Evolutionary conservation across 768 basidiomycete species (phyloP), one percentile per base, ranked within the genome.

Genomic region (Boletus subparvulus): DNA sequence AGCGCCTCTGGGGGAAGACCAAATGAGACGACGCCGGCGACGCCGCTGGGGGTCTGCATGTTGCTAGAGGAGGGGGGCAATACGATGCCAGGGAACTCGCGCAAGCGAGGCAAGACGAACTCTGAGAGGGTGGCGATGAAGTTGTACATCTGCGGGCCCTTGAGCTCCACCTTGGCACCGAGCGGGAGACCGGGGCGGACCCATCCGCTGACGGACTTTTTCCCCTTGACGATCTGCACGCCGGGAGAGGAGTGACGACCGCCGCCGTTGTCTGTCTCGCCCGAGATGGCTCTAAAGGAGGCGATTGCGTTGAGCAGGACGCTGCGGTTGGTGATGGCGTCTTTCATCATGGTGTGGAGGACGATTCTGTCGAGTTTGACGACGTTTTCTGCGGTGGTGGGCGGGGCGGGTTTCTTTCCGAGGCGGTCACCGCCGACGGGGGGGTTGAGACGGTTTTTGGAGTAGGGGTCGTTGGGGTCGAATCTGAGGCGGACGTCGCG

Each of bases 61-160:
- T 82, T 85, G n/a, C 83, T 79, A 1, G 85, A 86, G 13, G 85
- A 76, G 6, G 87, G 82, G n/a, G 92, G 92, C 19, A 99, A 77
- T 5, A 83, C 71, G 61, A 99, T 68, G 30, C 96, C 97, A 12
- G 80, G 78, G 76, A 94, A 99, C 66, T 98, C 95, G 66, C 94
- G 84, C 50, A 97, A 73, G 21, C 96, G 86, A 2, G 96, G 96
- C n/a, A 98, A 77, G 56, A 99, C 96, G 67, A 98, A 97, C 67
- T 98, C 94, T 65, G 86, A 84, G 64, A 99, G 82, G 9, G 85
- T 86, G 54, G 84, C 84, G 54, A 98, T 77, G 74, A 98, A 98
- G 64, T 92, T 90, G 77, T 92, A 98, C 95, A 98, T 98, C 63
- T 87, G 84, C 47, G 89, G 86, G 14, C 95, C 95, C 68, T 84